Conservation (phyloP, 2,329 filamentous ascomycete species). For the Nigrograna mackinnonii region DNA sequence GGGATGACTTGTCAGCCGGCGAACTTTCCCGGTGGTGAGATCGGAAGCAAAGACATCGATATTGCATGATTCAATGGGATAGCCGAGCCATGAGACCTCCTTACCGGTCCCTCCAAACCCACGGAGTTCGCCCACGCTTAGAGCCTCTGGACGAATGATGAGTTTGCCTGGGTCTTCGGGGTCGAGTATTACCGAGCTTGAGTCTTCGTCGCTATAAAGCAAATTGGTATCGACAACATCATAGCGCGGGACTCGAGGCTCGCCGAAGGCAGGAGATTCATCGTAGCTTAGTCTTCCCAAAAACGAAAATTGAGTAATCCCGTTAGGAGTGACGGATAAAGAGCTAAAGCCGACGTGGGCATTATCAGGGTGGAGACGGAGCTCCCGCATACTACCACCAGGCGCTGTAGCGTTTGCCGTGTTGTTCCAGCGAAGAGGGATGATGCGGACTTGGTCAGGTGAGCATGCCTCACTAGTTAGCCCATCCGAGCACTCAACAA, state of each 20-base stretch:
- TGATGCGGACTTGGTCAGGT: constrained; percentile 41
- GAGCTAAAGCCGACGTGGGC: constrained; percentile 49
- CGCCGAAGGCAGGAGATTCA: constrained; percentile 20
- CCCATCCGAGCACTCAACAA: constrained; percentile 41
- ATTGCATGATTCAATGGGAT: constrained; percentile 45
- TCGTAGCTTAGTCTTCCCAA: constrained; percentile 49
- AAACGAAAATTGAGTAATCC: constrained; percentile 34
- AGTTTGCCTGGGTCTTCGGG: constrained; percentile 26
- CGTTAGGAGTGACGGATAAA: constrained; percentile 25
- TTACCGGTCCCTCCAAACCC: constrained; percentile 46
- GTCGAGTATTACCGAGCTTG: too few species aligned
- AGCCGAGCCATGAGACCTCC: constrained; percentile 46
- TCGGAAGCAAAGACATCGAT: constrained; percentile 48
- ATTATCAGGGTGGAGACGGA: constrained; percentile 52
- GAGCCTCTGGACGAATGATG: constrained; percentile 29
- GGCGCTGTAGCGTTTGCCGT: constrained; percentile 32
- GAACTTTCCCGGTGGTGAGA: constrained; percentile 41
- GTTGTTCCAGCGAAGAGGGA: constrained; percentile 45
- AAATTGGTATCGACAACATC: constrained; percentile 45
- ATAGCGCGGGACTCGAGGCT: constrained; percentile 24
- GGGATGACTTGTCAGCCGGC: constrained; percentile 48
- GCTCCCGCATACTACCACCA: constrained; percentile 44
- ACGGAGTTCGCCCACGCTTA: constrained; percentile 47
- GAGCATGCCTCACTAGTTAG: constrained; percentile 44
- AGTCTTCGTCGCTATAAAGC: constrained; percentile 25